Base-by-base conservation (phyloP, 2,329 filamentous ascomycete species). In the Uncinocarpus reesii region DNA sequence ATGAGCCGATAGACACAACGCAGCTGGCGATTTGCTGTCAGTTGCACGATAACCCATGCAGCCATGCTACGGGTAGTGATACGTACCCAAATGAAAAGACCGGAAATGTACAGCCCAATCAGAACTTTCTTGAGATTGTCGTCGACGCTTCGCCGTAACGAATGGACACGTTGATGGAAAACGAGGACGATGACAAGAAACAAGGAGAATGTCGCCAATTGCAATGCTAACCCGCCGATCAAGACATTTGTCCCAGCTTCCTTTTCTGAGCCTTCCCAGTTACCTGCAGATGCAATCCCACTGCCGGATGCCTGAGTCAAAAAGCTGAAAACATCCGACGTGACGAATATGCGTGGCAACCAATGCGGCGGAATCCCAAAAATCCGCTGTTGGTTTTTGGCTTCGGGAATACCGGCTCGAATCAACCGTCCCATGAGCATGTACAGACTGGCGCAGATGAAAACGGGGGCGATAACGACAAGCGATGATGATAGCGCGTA, bases 1-100 rank as follows among this genome's bases (percentile, higher is more conserved):
- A 73, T 65, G 3, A 73, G 68, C n/a, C 74, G 69, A 51, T 73
- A 78, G 23, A 76, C 64, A n/a, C 70, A 75, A 11, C 74, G 72
- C 2, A 74, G 52, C 62, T 76, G 59, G 34, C 60, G 60, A 29
- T 59, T 54, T 10, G 29, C 32, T 15, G 26, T 45, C 5, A 45
- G 28, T 18, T 11, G 11, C 13, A 13, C 35, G 35, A 20, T 38
- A 15, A 44, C 18, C 10, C 7, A 38, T 13, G 7, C 5, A 20
- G 7, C n/a, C 7, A 42, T 20, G 15, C 3, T 7, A 34, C n/a
- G 13, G 20, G 11, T 21, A 34, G 26, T 28, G 11, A n/a, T 24
- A 62, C 69, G 51, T 57, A 74, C 71, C 61, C 72, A 61, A 36
- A 75, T 72, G 49, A 71, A 59, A 5, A 57, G 52, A n/a, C 68